These are phyloP conservation scores for Agaricus blazei DNA, from an alignment of 768 basidiomycete species.

Conservation along the genomic window DNA sequence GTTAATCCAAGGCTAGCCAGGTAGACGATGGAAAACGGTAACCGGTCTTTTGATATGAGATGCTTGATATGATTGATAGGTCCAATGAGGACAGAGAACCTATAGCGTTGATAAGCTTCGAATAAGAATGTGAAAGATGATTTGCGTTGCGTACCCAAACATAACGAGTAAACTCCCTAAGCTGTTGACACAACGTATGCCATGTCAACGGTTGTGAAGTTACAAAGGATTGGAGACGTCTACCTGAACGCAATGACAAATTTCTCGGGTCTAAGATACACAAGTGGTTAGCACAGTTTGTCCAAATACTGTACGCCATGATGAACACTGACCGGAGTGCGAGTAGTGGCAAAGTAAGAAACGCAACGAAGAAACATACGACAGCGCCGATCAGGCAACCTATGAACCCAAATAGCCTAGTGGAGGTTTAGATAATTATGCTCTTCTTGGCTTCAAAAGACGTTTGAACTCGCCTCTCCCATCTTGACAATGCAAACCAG, in stretches of 20 bases:
- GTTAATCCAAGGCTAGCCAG: conserved; percentile 81
- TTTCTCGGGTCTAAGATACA: conserved; percentile 69
- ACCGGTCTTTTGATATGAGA: conserved; percentile 70
- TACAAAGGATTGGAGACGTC: conserved; percentile 1
- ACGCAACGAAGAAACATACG: conserved; percentile 91
- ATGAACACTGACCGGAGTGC: conserved; percentile 30
- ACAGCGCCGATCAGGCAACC: conserved; percentile 86
- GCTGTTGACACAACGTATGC: conserved; percentile 30
- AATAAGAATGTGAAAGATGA: neutral
- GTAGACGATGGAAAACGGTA: conserved; percentile 83
- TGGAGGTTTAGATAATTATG: neutral
- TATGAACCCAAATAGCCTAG: conserved; percentile 84
- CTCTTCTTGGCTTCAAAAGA: neutral
- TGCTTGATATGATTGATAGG: conserved; percentile 93
- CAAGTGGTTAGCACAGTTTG: conserved; percentile 1
- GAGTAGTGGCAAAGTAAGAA: conserved; percentile 67
- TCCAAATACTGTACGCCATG: neutral
- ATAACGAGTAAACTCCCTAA: conserved; percentile 91
- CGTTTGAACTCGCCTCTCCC: conserved; percentile 70
- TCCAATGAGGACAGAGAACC: conserved; percentile 82
- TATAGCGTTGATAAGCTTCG: conserved; percentile 20
- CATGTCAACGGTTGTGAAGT: neutral
- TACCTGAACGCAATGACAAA: conserved; percentile 88
- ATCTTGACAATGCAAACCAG: conserved; percentile 86
- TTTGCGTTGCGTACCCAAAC: conserved; percentile 64